Conservation (phyloP, 495 filamentous ascomycete genomes). For the Eremomyces bilateralis region DNA sequence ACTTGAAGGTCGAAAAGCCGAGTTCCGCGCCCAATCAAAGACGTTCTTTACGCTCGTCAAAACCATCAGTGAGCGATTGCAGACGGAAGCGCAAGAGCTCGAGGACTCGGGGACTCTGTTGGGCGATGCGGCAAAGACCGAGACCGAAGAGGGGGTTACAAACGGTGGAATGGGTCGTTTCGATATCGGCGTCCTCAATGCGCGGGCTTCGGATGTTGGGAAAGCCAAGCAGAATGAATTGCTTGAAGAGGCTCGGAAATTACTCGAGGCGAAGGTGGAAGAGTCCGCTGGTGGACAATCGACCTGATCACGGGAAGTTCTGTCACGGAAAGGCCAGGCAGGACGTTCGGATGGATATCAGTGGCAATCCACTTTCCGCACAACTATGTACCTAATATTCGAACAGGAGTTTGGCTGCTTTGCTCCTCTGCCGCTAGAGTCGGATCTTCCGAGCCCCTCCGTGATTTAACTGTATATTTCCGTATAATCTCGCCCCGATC, state of each 20-base stretch:
- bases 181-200: conserved; percentile 73
- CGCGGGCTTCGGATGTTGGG: conserved; percentile 51
- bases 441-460: too few relatives aligned
- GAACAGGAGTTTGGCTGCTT: too few relatives aligned
- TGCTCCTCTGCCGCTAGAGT: too few relatives aligned
- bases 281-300: too few relatives aligned
- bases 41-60: not conserved
- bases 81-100: not conserved
- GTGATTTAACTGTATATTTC: too few relatives aligned
- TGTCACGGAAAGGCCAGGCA: too few relatives aligned
- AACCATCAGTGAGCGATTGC: not conserved
- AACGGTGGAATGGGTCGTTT: conserved; percentile 36
- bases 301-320: too few relatives aligned
- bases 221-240: conserved; percentile 61
- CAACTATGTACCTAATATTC: too few relatives aligned
- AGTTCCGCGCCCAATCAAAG: conserved; percentile 26
- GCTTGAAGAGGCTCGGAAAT: conserved; percentile 36
- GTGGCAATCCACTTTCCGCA: too few relatives aligned
- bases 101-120: conserved; percentile 43
- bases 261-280: conserved; percentile 23
- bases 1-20: conserved; percentile 29
- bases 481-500: too few relatives aligned
- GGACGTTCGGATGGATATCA: too few relatives aligned
- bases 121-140: conserved; percentile 2
- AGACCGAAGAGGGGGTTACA: conserved; percentile 19